Conservation (phyloP, 495 filamentous ascomycete genomes). For the Darksidea phi region DNA sequence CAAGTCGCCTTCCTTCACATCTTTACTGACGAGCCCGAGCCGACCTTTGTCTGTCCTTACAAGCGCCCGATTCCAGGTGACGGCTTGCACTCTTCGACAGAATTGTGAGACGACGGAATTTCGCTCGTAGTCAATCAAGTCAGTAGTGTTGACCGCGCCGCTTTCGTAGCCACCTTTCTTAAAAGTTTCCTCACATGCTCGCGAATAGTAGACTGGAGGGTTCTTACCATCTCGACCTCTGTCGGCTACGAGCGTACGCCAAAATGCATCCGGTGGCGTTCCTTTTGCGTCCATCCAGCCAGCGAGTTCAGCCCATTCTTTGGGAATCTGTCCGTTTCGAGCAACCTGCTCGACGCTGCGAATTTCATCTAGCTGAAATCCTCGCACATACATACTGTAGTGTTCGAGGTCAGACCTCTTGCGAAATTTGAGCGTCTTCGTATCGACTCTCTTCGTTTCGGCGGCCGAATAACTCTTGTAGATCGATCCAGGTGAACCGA, state of each 20-base stretch:
- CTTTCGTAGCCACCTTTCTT: conserved; percentile 28
- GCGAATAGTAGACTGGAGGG: conserved; percentile 42
- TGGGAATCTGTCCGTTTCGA: conserved; percentile 32
- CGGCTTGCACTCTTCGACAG: conserved; percentile 45
- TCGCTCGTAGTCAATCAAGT: conserved; percentile 42
- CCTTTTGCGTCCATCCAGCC: conserved; percentile 23
- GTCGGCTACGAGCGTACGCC: conserved; percentile 49
- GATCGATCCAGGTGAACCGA: conserved; percentile 36
- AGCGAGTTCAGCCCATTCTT: conserved; percentile 32
- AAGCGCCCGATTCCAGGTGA: conserved; percentile 44
- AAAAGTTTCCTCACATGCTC: conserved; percentile 34
- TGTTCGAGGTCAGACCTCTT: conserved; percentile 31
- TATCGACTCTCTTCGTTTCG: conserved; percentile 34
- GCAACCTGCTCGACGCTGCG: conserved; percentile 26
- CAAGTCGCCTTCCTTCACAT: conserved; percentile 27
- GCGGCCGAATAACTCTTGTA: conserved; percentile 42
- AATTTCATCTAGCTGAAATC: conserved; percentile 43
- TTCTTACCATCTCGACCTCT: conserved; percentile 41
- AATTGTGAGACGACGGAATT: conserved; percentile 45
- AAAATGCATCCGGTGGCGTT: conserved; percentile 44
- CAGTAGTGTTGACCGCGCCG: conserved; percentile 42
- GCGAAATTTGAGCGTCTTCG: conserved; percentile 38
- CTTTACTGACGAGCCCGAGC: conserved; percentile 19
- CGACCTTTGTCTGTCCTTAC: conserved; percentile 36
- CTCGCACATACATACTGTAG: conserved; percentile 45